Percentiles rank a stretch among this genome's conserved stretches.
phyloP scores from a whole-genome alignment of 257 asterid genomes.

The Penstemon eatonii region DNA sequence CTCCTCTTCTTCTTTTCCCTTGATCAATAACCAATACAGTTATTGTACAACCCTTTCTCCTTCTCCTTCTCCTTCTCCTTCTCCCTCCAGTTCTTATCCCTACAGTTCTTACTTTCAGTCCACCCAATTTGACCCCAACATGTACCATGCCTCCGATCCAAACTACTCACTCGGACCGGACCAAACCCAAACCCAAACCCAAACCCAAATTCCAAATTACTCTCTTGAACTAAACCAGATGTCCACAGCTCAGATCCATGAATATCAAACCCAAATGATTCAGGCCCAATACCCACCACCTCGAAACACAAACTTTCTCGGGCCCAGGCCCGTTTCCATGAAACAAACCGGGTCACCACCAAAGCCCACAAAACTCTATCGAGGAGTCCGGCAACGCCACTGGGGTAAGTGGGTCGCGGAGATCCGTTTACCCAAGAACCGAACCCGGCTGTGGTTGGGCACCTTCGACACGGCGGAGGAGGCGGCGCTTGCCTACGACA shows the following conservation, averaged over 20 bases:
- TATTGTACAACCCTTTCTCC: constrained; percentile 5
- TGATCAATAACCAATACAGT: constrained; percentile 13
- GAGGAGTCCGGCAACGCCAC: constrained; percentile 98
- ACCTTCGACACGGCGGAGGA: constrained; percentile 96
- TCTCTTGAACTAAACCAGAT: constrained; percentile 50
- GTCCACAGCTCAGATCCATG: constrained; percentile 48
- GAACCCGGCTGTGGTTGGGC: constrained; percentile 93
- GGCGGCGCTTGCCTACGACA: constrained; percentile 95
- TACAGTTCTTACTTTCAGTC: constrained; percentile 32
- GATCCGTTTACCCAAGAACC: constrained; percentile 93
- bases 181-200: constrained; percentile 33
- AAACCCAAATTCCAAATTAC: constrained; percentile 16
- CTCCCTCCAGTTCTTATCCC: constrained; percentile 36
- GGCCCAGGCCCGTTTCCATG: constrained; percentile 61
- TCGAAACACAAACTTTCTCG: constrained; percentile 32
- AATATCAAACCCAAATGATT: constrained; percentile 47
- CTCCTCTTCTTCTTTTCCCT: constrained; percentile 7
- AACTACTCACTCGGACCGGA: constrained; percentile 32
- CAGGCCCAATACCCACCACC: constrained; percentile 29
- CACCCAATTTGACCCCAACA: constrained; percentile 27
- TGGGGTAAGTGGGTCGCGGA: constrained; percentile 99
- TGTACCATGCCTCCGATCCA: constrained; percentile 33
- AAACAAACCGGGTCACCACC: constrained; percentile 63
- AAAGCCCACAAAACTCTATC: constrained; percentile 81
- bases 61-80: constrained; percentile 34